Conservation (phyloP, 140 eudicot genomes). For the Flaveria floridana region DNA sequence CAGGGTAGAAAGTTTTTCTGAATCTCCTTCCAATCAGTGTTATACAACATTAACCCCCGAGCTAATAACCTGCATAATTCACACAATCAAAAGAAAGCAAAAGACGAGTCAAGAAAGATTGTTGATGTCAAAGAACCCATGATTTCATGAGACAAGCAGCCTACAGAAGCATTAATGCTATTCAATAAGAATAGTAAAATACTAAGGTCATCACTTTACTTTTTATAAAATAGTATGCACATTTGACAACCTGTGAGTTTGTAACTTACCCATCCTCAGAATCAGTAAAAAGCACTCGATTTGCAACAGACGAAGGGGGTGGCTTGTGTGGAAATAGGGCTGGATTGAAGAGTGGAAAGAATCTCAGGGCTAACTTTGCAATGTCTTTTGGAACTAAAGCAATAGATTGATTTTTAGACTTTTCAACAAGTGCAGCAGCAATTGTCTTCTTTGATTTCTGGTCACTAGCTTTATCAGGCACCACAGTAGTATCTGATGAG, state of each 20-base stretch:
- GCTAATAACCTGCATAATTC: slow-evolving; percentile 67
- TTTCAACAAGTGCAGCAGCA: slow-evolving; percentile 78
- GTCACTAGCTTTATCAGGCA: slow-evolving; percentile 34
- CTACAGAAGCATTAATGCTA: background rate
- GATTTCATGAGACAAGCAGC: background rate
- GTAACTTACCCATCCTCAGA: slow-evolving; percentile 88
- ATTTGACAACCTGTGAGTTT: slow-evolving; percentile 12
- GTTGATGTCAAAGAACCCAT: background rate
- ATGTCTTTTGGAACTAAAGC: slow-evolving; percentile 79
- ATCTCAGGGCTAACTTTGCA: slow-evolving; percentile 66
- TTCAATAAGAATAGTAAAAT: background rate
- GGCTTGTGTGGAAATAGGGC: slow-evolving; percentile 91
- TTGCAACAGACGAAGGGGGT: slow-evolving; percentile 63
- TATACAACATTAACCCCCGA: slow-evolving; percentile 78
- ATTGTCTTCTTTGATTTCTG: slow-evolving; percentile 57
- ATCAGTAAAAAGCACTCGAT: slow-evolving; percentile 89
- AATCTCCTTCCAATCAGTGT: slow-evolving; percentile 87
- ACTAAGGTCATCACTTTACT: background rate
- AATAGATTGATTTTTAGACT: slow-evolving; percentile 64
- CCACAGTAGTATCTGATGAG: slow-evolving; percentile 27
- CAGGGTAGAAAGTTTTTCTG: slow-evolving; percentile 84
- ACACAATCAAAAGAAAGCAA: slow-evolving; percentile 20
- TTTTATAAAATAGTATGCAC: slow-evolving; percentile 3
- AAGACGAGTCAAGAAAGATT: slow-evolving; percentile 1
- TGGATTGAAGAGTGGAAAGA: slow-evolving; percentile 79